Evolutionary conservation across 225 moss, liverwort and hornwort species (phyloP).

Genomic region (Pseudisothecium myosuroides): DNA sequence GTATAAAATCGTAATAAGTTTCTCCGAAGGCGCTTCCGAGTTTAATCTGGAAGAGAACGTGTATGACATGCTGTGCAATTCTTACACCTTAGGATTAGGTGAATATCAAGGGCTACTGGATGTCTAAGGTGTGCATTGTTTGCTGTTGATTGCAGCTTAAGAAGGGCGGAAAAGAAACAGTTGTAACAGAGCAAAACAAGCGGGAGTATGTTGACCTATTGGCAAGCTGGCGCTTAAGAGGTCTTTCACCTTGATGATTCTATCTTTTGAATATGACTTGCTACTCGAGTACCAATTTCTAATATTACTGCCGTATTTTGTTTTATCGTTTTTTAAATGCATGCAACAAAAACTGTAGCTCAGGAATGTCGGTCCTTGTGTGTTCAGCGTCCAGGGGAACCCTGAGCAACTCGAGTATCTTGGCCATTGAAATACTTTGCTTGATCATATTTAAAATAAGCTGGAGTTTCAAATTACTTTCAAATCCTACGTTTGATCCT

Average conservation of each 20-base stretch:
- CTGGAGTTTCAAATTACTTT: neutral
- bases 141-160: constrained; percentile 61
- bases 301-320: neutral
- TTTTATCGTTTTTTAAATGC: neutral
- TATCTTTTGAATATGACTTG: neutral
- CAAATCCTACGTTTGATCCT: neutral
- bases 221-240: constrained; percentile 97
- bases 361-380: neutral
- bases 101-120: neutral
- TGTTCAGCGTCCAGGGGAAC: neutral
- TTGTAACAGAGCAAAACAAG: constrained; percentile 86
- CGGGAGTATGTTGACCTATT: constrained; percentile 96
- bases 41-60: neutral
- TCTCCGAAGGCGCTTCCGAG: neutral
- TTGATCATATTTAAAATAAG: neutral
- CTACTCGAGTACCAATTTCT: neutral
- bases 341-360: neutral
- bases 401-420: neutral
- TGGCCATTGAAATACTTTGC: neutral
- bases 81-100: neutral
- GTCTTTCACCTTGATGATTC: constrained; percentile 14
- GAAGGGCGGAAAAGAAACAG: constrained; percentile 67
- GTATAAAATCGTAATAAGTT: neutral
- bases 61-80: neutral
- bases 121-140: neutral